Percentiles rank a stretch among this genome's conserved stretches.
phyloP scores from a whole-genome alignment of 306 rosid genomes.

The Alnus rubra region DNA sequence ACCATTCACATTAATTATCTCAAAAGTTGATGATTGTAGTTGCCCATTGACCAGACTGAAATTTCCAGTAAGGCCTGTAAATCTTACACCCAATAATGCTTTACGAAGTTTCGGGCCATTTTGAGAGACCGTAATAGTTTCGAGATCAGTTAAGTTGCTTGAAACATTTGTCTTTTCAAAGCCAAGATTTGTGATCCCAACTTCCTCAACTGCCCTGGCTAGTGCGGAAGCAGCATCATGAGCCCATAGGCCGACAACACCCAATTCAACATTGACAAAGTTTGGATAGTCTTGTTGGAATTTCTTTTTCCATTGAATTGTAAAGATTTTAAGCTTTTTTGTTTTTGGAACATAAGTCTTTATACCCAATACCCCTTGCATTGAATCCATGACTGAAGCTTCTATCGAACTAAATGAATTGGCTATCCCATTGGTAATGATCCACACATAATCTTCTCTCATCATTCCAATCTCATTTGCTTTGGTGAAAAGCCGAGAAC shows the following conservation, averaged over 20 bases:
- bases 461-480: constrained; percentile 45
- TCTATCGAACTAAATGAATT: not conserved
- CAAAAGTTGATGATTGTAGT: constrained; percentile 18
- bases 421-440: constrained; percentile 25
- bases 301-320: constrained; percentile 42
- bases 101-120: constrained; percentile 39
- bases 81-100: constrained; percentile 17
- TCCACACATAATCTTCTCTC: constrained; percentile 49
- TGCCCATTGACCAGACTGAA: constrained; percentile 24
- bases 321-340: constrained; percentile 30
- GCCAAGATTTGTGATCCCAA: constrained; percentile 8
- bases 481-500: constrained; percentile 24
- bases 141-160: constrained; percentile 39
- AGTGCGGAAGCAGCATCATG: constrained; percentile 59
- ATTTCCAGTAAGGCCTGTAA: constrained; percentile 27
- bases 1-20: constrained; percentile 45
- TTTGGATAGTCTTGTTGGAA: constrained; percentile 36
- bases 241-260: constrained; percentile 56
- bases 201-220: constrained; percentile 56
- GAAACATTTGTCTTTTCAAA: constrained; percentile 13
- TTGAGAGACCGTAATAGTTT: constrained; percentile 31
- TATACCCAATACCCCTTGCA: constrained; percentile 50
- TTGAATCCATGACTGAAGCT: not conserved
- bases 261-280: constrained; percentile 22
- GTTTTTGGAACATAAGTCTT: constrained; percentile 40